A percentile compares a stretch with the other conserved stretches of the same genome.
Evolutionary conservation across 768 basidiomycete species (phyloP).

Genomic region (Antrodiella citrinella): DNA sequence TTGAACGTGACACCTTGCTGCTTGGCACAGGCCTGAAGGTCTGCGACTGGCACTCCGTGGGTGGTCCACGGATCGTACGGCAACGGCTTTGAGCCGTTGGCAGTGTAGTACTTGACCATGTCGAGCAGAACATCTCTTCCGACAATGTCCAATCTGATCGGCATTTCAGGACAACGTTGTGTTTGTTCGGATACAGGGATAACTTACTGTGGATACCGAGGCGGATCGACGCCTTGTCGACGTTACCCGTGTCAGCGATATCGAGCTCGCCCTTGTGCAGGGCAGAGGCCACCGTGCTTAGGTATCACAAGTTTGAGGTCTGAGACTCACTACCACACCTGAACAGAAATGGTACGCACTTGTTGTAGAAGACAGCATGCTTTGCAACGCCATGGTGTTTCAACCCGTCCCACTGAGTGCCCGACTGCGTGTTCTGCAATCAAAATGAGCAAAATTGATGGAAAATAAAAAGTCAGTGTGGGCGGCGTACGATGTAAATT

Average conservation of each 20-base stretch:
- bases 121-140: conserved; percentile 64
- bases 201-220: conserved; percentile 65
- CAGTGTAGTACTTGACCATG: conserved; percentile 45
- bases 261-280: conserved; percentile 38
- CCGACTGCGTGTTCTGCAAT: conserved; percentile 59
- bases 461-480: background rate
- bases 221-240: conserved; percentile 29
- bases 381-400: conserved; percentile 47
- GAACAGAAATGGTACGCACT: conserved; percentile 29
- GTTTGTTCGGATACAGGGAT: background rate
- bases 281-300: conserved; percentile 34
- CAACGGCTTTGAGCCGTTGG: conserved; percentile 25
- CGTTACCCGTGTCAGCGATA: conserved; percentile 46
- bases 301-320: background rate
- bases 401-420: conserved; percentile 64
- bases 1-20: conserved; percentile 50
- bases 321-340: background rate
- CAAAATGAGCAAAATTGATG: background rate
- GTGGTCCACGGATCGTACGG: conserved; percentile 62
- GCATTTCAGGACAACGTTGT: background rate
- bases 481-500: conserved; percentile 15
- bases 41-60: conserved; percentile 41
- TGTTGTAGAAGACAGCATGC: conserved; percentile 55
- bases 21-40: conserved; percentile 51
- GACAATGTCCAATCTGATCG: conserved; percentile 70